phyloP scores from a whole-genome alignment of 2,329 filamentous ascomycete species.

The Botrytis galanthina region DNA sequence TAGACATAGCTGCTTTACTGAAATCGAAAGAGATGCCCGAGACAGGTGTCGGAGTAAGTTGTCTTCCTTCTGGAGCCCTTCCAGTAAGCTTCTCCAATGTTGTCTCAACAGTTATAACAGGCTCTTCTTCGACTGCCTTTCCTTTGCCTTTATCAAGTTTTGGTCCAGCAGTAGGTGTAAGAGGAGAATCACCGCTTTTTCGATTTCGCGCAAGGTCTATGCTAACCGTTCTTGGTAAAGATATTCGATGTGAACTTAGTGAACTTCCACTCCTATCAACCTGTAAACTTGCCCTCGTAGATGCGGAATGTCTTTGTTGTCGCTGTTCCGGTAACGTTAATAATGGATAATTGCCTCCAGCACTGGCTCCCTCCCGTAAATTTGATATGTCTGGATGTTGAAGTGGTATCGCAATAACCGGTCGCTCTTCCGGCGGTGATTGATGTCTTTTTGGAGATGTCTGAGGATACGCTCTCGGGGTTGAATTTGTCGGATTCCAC shows the following conservation, averaged over 20 bases:
- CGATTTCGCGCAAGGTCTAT: slow-evolving; percentile 34
- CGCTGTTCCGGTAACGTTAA: slow-evolving; percentile 56
- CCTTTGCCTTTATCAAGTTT: slow-evolving; percentile 36
- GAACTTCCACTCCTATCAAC: slow-evolving; percentile 46
- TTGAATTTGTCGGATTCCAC: slow-evolving; percentile 61
- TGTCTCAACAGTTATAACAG: slow-evolving; percentile 14
- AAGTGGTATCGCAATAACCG: slow-evolving; percentile 35
- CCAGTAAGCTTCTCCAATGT: slow-evolving; percentile 11
- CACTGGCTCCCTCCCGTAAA: slow-evolving; percentile 31
- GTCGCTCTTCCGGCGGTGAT: slow-evolving; percentile 24
- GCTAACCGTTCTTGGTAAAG: slow-evolving; percentile 37
- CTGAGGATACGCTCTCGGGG: slow-evolving; percentile 44
- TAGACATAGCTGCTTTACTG: slow-evolving; percentile 32
- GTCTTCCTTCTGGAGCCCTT: slow-evolving; percentile 22
- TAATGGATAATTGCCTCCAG: slow-evolving; percentile 46
- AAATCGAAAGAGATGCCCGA: slow-evolving; percentile 33
- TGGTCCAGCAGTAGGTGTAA: slow-evolving; percentile 14
- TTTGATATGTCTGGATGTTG: slow-evolving; percentile 35
- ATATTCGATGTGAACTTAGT: slow-evolving; percentile 34
- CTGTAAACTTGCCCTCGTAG: slow-evolving; percentile 44
- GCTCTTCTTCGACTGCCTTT: slow-evolving; percentile 27
- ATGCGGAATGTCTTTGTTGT: slow-evolving; percentile 50
- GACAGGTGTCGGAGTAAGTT: slow-evolving; percentile 18
- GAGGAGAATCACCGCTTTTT: slow-evolving; percentile 33
- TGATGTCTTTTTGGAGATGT: slow-evolving; percentile 24